These are phyloP conservation scores for Crucihimalaya himalaica DNA, from an alignment of 345 rosid genomes.

Conservation along the genomic window DNA sequence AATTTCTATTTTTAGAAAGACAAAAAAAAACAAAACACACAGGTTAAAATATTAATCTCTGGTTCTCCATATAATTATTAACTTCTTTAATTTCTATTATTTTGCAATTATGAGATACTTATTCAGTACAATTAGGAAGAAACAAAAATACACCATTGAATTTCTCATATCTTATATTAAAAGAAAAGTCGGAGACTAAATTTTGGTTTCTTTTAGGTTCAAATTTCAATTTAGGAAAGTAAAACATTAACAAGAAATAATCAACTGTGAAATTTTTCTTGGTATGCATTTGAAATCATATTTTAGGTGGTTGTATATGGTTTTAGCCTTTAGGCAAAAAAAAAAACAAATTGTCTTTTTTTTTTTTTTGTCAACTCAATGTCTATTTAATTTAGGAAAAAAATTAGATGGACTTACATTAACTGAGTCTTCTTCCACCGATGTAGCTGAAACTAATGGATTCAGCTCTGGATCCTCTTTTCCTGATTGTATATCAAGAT, in stretches of 20 bases:
- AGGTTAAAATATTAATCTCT: background rate
- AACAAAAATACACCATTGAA: background rate
- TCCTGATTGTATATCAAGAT: slow-evolving; percentile 36
- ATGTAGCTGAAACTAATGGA: slow-evolving; percentile 31
- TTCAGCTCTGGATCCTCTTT: slow-evolving; percentile 39
- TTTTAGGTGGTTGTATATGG: background rate
- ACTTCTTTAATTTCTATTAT: background rate
- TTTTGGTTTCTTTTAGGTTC: background rate
- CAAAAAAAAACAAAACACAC: background rate
- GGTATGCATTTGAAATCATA: slow-evolving; percentile 3
- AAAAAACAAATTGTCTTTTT: background rate
- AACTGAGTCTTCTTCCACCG: slow-evolving; percentile 37
- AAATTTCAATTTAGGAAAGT: background rate
- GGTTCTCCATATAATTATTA: background rate
- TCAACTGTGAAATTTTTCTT: background rate
- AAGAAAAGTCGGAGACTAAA: background rate
- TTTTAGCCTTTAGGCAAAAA: background rate
- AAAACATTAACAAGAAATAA: background rate
- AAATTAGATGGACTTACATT: slow-evolving; percentile 34
- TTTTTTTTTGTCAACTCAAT: no score
- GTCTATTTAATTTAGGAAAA: background rate
- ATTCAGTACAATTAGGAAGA: background rate
- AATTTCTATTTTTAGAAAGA: slow-evolving; percentile 37
- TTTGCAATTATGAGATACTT: background rate
- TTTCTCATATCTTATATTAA: background rate